These are phyloP conservation scores for Amanita muscaria DNA, from an alignment of 768 basidiomycete genomes.

Conservation along the genomic window DNA sequence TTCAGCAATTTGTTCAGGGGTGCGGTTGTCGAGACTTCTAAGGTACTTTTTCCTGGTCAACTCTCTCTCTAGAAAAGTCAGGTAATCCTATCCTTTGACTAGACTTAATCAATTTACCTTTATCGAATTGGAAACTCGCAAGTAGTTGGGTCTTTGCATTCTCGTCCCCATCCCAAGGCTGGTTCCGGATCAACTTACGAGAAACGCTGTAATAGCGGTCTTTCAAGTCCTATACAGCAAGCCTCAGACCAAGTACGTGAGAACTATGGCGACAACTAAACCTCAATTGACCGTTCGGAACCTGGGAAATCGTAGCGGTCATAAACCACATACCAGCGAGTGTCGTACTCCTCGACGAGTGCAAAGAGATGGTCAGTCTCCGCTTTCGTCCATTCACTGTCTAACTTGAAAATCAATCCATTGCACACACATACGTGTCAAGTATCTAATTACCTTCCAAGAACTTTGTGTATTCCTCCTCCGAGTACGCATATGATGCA, in stretches of 20 bases:
- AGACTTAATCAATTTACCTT: constrained; percentile 46
- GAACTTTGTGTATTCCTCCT: constrained; percentile 80
- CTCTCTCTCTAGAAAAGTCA: constrained; percentile 59
- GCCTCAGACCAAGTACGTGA: constrained; percentile 3
- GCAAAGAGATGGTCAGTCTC: constrained; percentile 91
- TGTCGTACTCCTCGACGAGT: constrained; percentile 73
- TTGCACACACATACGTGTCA: background rate
- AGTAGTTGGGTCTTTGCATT: constrained; percentile 57
- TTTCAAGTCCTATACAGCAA: constrained; percentile 72
- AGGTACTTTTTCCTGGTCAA: constrained; percentile 83
- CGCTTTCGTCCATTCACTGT: constrained; percentile 82
- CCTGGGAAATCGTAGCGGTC: constrained; percentile 82
- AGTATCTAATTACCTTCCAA: constrained; percentile 49
- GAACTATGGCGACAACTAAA: constrained; percentile 16
- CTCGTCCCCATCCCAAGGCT: constrained; percentile 83
- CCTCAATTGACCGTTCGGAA: constrained; percentile 58
- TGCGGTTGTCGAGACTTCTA: constrained; percentile 78
- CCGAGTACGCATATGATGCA: constrained; percentile 60
- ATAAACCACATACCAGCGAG: constrained; percentile 81
- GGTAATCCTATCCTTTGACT: too few species aligned
- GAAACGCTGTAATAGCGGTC: constrained; percentile 91
- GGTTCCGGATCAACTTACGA: constrained; percentile 74
- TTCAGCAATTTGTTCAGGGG: constrained; percentile 82
- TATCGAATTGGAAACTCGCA: constrained; percentile 77
- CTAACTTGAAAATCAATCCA: constrained; percentile 25